Conservation (phyloP, 163 green algal species). For the Scenedesmus sp. region DNA sequence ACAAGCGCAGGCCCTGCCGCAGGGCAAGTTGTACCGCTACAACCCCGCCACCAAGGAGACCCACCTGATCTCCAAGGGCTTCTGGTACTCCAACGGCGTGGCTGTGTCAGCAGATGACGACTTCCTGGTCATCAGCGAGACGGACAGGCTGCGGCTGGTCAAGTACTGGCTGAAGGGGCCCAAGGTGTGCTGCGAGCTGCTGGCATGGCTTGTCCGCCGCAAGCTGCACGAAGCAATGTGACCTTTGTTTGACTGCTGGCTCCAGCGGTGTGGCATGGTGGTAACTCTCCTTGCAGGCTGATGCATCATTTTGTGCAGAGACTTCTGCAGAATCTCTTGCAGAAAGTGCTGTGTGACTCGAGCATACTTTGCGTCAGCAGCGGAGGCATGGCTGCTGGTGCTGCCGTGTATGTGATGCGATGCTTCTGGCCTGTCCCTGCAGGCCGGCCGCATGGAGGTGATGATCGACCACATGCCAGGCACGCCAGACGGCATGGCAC, state of each 20-base stretch:
- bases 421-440: background rate
- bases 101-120: slow-evolving; percentile 74
- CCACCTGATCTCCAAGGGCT: slow-evolving; percentile 64
- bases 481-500: slow-evolving; percentile 72
- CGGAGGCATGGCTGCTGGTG: background rate
- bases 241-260: background rate
- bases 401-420: background rate
- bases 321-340: too few relatives aligned
- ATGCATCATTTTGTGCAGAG: too few relatives aligned
- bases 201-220: too few relatives aligned
- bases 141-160: slow-evolving; percentile 66
- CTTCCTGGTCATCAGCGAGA: slow-evolving; percentile 82
- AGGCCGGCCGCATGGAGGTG: slow-evolving; percentile 68
- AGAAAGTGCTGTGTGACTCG: background rate
- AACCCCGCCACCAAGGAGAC: slow-evolving; percentile 67
- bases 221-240: too few relatives aligned
- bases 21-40: slow-evolving; percentile 79
- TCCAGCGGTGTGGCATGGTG: too few relatives aligned
- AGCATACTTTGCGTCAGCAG: too few relatives aligned
- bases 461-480: slow-evolving; percentile 73
- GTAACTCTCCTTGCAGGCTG: too few relatives aligned
- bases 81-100: slow-evolving; percentile 82
- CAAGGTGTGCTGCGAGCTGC: slow-evolving; percentile 40
- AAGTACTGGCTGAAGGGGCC: slow-evolving; percentile 60
- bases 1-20: slow-evolving; percentile 61